These are phyloP conservation scores for Solanum tarijense DNA, from an alignment of 257 asterid genomes.

Conservation along the genomic window DNA sequence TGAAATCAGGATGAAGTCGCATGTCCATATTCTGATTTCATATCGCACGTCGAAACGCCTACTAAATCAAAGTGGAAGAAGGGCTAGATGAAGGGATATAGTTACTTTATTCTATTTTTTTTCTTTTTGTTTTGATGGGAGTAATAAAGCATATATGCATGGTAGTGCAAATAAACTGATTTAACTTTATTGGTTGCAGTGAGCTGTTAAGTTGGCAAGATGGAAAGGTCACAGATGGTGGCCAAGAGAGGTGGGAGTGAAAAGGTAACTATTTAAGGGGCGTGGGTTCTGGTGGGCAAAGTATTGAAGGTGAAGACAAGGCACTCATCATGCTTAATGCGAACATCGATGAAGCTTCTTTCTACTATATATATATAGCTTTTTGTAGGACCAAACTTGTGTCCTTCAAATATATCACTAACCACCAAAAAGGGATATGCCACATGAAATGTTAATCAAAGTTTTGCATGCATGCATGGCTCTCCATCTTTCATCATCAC, in stretches of 20 bases:
- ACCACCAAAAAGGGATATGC: not conserved
- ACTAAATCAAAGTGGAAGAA: too few species aligned
- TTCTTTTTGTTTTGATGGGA: not conserved
- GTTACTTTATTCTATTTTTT: too few species aligned
- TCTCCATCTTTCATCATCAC: not conserved
- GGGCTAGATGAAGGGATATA: too few species aligned
- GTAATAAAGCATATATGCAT: not conserved
- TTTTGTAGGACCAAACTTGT: not conserved
- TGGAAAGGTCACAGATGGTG: not conserved
- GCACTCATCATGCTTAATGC: not conserved
- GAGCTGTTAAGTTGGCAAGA: not conserved
- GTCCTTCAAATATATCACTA: not conserved
- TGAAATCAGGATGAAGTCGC: too few species aligned
- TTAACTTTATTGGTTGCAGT: not conserved
- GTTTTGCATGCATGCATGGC: not conserved
- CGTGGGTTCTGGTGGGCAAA: not conserved
- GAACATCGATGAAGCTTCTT: not conserved
- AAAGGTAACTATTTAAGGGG: not conserved
- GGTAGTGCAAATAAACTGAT: not conserved
- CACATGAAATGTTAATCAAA: not conserved
- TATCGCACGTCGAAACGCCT: too few species aligned
- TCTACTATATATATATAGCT: not conserved
- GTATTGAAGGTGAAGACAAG: slow-evolving; percentile 1
- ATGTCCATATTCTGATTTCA: too few species aligned
- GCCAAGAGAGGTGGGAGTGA: not conserved